Evolutionary conservation across 768 basidiomycete species (phyloP), one percentile per base, ranked within the genome.

Genomic region (Tricholoma bakamatsutake): DNA sequence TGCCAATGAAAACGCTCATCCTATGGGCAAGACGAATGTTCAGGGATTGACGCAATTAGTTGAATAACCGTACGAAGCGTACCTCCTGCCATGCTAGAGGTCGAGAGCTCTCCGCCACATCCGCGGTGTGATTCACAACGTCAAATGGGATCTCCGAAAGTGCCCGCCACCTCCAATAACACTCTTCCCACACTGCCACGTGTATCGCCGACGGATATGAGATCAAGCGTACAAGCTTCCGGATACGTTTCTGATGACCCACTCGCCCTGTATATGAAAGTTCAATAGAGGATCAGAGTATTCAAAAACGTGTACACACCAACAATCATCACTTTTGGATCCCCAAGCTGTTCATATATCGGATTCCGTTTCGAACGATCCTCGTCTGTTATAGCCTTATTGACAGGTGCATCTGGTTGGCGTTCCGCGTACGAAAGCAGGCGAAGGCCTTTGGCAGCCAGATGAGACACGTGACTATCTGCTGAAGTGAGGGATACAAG

Each of bases 1-100:
- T 90, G 86, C 93, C 93, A 97, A 61, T 92, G 88, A 35, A 77
- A 80, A 40, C 84, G 80, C 60, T 83, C 78, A 17, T 91, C 89
- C 89, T 92, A 59, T 4, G 8, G 27, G 33, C 37, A 28, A 35
- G 27, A 58, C 56, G 57, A 57, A 21, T 54, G 45, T 31, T 24
- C 34, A 49, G 12, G 12, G 21, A 28, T 12, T 48, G 27, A 33
- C 15, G 15, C 8, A 34, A 54, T 5, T 5, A n/a, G 50, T 8
- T 15, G n/a, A 37, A 30, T 28, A 8, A n/a, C 2, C 3, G 45
- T 9, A 46, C 8, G 31, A 31, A 30, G 11, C 61, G 31, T 28
- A 69, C 71, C 59, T 72, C 69, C 61, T 73, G 60, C 57, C 63
- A 47, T 50, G 66, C 53, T 55, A 60, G 60, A 24, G 64, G 62